These are phyloP conservation scores for Leucocoprinus sp. DNA, from an alignment of 768 basidiomycete genomes.

Conservation along the genomic window DNA sequence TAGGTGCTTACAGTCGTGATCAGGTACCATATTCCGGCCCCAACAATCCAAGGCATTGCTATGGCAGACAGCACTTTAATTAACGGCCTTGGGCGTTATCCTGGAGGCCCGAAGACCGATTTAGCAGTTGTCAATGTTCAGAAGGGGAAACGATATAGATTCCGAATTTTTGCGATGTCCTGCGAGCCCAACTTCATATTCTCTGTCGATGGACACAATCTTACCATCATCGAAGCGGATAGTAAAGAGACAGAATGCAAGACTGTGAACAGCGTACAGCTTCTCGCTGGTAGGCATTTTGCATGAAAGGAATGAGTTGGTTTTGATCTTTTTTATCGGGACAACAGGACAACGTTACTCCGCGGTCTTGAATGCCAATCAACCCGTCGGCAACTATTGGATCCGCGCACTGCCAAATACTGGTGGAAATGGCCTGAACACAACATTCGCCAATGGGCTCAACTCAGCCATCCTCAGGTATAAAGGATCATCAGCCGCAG, in stretches of 20 bases:
- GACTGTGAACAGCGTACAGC: conserved; percentile 30
- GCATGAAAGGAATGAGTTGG: too few species aligned
- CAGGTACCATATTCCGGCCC: conserved; percentile 21
- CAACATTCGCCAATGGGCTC: conserved; percentile 26
- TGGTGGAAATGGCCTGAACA: conserved; percentile 9
- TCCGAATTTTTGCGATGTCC: conserved; percentile 39
- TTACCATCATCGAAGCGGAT: conserved; percentile 34
- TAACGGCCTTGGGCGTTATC: conserved; percentile 37
- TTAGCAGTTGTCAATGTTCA: conserved; percentile 33
- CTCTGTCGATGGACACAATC: conserved; percentile 29
- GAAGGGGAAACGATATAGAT: conserved; percentile 36
- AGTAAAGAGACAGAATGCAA: conserved; percentile 21
- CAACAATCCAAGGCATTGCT: conserved; percentile 10
- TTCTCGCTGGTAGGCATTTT: conserved; percentile 35
- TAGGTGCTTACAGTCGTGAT: conserved; percentile 1
- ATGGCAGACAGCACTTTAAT: conserved; percentile 29
- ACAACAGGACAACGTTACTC: conserved; percentile 28
- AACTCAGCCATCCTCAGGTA: conserved; percentile 46
- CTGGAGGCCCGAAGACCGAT: conserved; percentile 24
- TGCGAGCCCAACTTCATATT: conserved; percentile 37
- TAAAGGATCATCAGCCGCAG: conserved; percentile 27
- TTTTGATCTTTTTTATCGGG: too few species aligned
- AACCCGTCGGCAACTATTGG: conserved; percentile 44
- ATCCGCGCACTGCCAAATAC: conserved; percentile 31
- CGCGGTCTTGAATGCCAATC: conserved; percentile 33